These are phyloP conservation scores for Ustulina deusta DNA, from an alignment of 2,329 filamentous ascomycete species.

Conservation along the genomic window DNA sequence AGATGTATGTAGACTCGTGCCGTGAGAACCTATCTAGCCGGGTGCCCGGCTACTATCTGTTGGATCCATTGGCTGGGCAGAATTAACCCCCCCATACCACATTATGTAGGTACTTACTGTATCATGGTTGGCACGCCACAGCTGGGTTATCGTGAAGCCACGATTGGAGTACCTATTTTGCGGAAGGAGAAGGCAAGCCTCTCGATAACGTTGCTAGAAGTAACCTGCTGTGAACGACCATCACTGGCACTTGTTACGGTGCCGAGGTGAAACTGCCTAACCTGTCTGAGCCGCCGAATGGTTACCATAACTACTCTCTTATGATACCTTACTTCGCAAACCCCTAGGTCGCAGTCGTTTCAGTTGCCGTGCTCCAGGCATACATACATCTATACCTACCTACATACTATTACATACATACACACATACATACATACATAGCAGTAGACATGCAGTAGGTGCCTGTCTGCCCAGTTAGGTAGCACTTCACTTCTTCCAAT, in stretches of 20 bases:
- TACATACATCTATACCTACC: neutral
- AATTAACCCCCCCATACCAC: constrained; percentile 17
- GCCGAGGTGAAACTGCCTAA: constrained; percentile 30
- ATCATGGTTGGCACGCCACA: constrained; percentile 30
- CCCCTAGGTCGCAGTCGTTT: constrained; percentile 32
- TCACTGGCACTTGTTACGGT: neutral
- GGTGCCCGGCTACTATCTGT: neutral
- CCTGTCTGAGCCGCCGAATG: constrained; percentile 27
- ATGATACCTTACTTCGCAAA: constrained; percentile 22
- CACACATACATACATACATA: neutral
- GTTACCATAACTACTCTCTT: constrained; percentile 27
- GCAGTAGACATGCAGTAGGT: neutral
- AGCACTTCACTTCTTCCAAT: constrained; percentile 3
- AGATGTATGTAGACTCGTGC: constrained; percentile 20
- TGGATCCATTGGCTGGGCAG: constrained; percentile 21
- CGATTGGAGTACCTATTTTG: constrained; percentile 7
- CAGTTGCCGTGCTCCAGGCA: constrained; percentile 17
- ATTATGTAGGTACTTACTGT: too few relatives aligned
- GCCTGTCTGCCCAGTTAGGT: neutral
- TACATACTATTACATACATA: neutral
- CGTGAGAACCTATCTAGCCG: neutral
- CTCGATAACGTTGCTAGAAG: neutral
- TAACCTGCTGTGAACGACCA: constrained; percentile 10
- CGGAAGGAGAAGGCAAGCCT: constrained; percentile 24
- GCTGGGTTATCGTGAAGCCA: constrained; percentile 31